A percentile compares a stretch with the other conserved stretches of the same genome.
Conservation (phyloP, 345 rosid genomes). For the Erodium maritimum region DNA sequence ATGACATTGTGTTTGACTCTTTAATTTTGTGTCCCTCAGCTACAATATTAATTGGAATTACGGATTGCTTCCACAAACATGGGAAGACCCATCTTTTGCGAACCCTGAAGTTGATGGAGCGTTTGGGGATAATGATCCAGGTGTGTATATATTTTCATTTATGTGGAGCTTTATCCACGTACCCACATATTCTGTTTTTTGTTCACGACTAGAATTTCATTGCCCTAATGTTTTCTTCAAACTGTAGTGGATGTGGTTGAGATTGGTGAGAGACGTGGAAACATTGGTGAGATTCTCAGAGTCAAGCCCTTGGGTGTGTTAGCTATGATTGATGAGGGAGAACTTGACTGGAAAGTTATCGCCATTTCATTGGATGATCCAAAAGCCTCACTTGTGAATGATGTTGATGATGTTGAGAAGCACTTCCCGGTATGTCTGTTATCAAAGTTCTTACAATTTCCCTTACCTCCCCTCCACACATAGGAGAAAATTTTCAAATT, state of each 20-base stretch:
- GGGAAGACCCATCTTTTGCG: slow-evolving; percentile 91
- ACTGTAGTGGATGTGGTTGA: slow-evolving; percentile 84
- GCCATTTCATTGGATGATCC: slow-evolving; percentile 91
- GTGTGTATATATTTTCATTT: slow-evolving; percentile 13
- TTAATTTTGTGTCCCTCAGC: slow-evolving; percentile 20
- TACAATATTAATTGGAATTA: slow-evolving; percentile 96
- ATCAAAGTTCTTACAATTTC: not conserved
- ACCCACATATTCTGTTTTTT: not conserved
- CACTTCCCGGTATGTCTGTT: slow-evolving; percentile 66
- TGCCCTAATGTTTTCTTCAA: not conserved
- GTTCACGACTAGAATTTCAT: not conserved
- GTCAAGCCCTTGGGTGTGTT: slow-evolving; percentile 83
- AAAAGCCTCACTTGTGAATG: slow-evolving; percentile 82
- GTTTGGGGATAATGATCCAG: slow-evolving; percentile 92
- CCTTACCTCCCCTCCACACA: not conserved
- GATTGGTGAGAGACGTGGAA: slow-evolving; percentile 59
- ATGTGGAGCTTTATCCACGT: not conserved
- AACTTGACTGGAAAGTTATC: slow-evolving; percentile 96
- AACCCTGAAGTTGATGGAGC: slow-evolving; percentile 84
- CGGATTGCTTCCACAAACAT: slow-evolving; percentile 96
- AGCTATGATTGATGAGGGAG: slow-evolving; percentile 99
- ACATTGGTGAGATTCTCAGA: slow-evolving; percentile 65
- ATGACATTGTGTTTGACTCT: not conserved
- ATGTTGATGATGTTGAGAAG: slow-evolving; percentile 76
- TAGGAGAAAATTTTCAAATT: not conserved